Conservation (phyloP, 2,329 filamentous ascomycete genomes). For the Apiospora sp. region DNA sequence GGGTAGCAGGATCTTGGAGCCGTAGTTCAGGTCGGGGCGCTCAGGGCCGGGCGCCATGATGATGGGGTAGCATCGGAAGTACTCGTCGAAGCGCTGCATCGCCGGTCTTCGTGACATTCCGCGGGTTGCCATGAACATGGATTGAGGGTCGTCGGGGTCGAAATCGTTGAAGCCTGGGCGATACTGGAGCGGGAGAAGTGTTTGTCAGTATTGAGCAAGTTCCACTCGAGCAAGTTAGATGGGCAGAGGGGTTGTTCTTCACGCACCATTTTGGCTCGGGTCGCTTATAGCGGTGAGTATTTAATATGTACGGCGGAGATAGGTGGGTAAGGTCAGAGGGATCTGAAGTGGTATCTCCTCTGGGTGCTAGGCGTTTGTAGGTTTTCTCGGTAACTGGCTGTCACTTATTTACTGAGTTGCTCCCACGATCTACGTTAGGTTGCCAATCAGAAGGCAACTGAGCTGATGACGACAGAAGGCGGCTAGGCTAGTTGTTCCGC, state of each 20-base stretch:
- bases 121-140: slow-evolving; percentile 56
- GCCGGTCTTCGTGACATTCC: slow-evolving; percentile 55
- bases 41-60: slow-evolving; percentile 93
- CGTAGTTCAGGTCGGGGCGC: slow-evolving; percentile 89
- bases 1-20: slow-evolving; percentile 97
- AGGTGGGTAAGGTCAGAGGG: neutral
- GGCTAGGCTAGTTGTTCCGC: slow-evolving; percentile 21
- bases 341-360: neutral
- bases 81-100: slow-evolving; percentile 91
- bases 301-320: neutral
- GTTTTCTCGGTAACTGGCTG: neutral
- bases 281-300: neutral
- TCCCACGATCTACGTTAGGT: neutral
- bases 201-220: neutral
- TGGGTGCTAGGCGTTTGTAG: neutral
- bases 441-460: slow-evolving; percentile 18
- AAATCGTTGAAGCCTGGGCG: slow-evolving; percentile 51
- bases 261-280: slow-evolving; percentile 7
- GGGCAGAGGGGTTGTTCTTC: neutral
- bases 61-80: slow-evolving; percentile 96
- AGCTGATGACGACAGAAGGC: slow-evolving; percentile 22
- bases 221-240: neutral
- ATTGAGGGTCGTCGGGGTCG: slow-evolving; percentile 56
- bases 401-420: neutral
- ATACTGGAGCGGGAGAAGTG: slow-evolving; percentile 36